Base-by-base conservation (phyloP, 306 rosid genomes). In the Mimosa bimucronata region DNA sequence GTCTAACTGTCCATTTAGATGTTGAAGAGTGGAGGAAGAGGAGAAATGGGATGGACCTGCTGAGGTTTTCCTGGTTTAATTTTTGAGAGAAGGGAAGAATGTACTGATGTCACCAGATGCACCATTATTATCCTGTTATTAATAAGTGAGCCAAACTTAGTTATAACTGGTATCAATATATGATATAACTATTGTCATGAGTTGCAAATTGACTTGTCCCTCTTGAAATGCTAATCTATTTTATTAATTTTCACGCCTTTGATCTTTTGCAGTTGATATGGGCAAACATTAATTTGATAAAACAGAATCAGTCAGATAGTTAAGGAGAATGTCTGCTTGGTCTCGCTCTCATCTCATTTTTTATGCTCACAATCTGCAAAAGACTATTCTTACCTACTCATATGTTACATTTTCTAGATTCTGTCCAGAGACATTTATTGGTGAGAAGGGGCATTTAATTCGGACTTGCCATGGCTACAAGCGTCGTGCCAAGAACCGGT, bases 401-500 rank as follows among this genome's bases (percentile, higher is more conserved):
- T 53, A 53, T 53, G n/a, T 18, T 52, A 18, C 1, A n/a, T n/a
- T 19, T 53, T 19, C 11, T 34, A 53, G 11, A 19, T 53, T 53
- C 26, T 53, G 60, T 53, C 60, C 60, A 2, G 60, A 53, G 60
- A 53, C 18, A 53, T 53, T 19, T 53, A 53, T 53, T 53, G 26
- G 26, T 9, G 50, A 48, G n/a, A 28, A 62, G 60, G 29, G 31
- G 44, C 44, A 62, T 52, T 30, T 44, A 53, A 23, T 53, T 55
- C 45, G 50, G 62, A 61, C 60, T 53, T 53, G 60, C 25, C 26
- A 53, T 53, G 60, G 60, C 60, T 53, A 18, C 26, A 53, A 53
- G 60, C 11, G 12, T 9, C 60, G 19, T 29, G 44, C 88, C 75
- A 93, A 87, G 84, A 88, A 88, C 64, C 83, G 75, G 77, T 93